Percentiles rank a stretch among this genome's conserved stretches.
These are phyloP conservation scores for Sindora glabra DNA, from an alignment of 306 rosid species.

Conservation along the genomic window DNA sequence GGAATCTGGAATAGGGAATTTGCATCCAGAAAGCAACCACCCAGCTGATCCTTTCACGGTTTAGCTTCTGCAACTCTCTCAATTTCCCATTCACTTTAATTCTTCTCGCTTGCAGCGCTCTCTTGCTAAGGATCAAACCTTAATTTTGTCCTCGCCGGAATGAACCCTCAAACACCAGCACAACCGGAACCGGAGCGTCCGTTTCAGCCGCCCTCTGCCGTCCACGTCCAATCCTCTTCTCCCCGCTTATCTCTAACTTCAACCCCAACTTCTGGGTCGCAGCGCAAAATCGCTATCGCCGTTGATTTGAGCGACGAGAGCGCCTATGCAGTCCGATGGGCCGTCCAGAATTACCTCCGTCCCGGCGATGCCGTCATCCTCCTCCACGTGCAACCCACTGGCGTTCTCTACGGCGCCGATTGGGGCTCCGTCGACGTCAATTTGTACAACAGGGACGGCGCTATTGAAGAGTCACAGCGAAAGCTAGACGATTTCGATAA, in stretches of 20 bases:
- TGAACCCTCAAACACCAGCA: slow-evolving; percentile 41
- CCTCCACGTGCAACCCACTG: slow-evolving; percentile 83
- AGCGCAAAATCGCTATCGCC: slow-evolving; percentile 86
- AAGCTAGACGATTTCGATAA: slow-evolving; percentile 64
- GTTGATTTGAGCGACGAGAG: slow-evolving; percentile 93
- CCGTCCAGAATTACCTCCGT: slow-evolving; percentile 78
- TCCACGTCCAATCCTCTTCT: slow-evolving; percentile 16
- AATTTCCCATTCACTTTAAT: not conserved
- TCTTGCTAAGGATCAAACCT: not conserved
- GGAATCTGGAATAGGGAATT: no score
- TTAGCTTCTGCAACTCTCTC: not conserved
- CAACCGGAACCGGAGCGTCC: slow-evolving; percentile 33
- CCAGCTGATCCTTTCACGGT: not conserved
- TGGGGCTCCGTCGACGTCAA: slow-evolving; percentile 60
- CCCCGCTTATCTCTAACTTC: not conserved
- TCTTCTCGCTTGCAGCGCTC: no score
- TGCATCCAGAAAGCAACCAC: no score
- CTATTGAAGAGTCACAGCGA: slow-evolving; percentile 37
- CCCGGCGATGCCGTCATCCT: slow-evolving; percentile 78
- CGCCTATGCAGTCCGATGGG: slow-evolving; percentile 86
- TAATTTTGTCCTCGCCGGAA: not conserved
- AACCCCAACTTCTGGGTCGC: slow-evolving; percentile 24
- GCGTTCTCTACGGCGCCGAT: slow-evolving; percentile 87
- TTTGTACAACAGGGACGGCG: not conserved
- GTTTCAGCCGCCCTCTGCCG: slow-evolving; percentile 21